Evolutionary conservation across 352 stramenopile genomes (phyloP).

Genomic region (Pythium plurisporium): DNA sequence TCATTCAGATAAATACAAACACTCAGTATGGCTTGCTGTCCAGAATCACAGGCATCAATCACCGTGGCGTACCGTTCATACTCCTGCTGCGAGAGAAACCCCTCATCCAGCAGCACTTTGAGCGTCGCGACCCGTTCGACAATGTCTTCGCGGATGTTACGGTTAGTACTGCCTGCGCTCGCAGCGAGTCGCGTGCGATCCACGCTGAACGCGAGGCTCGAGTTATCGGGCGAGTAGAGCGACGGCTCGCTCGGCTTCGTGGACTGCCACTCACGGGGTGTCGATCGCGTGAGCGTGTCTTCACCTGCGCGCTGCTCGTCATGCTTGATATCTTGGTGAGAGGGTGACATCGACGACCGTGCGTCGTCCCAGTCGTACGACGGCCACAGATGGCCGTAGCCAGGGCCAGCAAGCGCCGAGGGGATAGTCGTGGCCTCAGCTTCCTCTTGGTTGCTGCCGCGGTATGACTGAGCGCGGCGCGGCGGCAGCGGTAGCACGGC

Average conservation of each 20-base stretch:
- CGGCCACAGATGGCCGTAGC: background rate
- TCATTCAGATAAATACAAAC: background rate
- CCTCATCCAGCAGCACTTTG: slow-evolving; percentile 67
- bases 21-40: background rate
- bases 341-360: background rate
- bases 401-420: background rate
- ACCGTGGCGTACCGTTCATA: slow-evolving; percentile 48
- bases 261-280: background rate
- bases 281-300: slow-evolving; percentile 14
- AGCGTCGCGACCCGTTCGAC: slow-evolving; percentile 70
- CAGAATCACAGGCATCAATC: too few relatives aligned
- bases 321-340: slow-evolving; percentile 3
- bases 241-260: slow-evolving; percentile 1
- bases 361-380: slow-evolving; percentile 5
- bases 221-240: slow-evolving; percentile 1
- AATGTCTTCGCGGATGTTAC: slow-evolving; percentile 43
- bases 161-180: slow-evolving; percentile 1
- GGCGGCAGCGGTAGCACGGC: slow-evolving; percentile 13
- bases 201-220: slow-evolving; percentile 17
- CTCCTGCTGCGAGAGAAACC: slow-evolving; percentile 74
- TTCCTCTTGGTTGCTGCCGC: slow-evolving; percentile 11
- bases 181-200: slow-evolving; percentile 31
- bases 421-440: background rate
- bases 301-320: slow-evolving; percentile 17
- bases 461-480: background rate